A percentile compares a stretch with the other conserved stretches of the same genome.
Evolutionary conservation across 2,329 filamentous ascomycete species (phyloP).

Genomic region (Parastagonospora nodorum): DNA sequence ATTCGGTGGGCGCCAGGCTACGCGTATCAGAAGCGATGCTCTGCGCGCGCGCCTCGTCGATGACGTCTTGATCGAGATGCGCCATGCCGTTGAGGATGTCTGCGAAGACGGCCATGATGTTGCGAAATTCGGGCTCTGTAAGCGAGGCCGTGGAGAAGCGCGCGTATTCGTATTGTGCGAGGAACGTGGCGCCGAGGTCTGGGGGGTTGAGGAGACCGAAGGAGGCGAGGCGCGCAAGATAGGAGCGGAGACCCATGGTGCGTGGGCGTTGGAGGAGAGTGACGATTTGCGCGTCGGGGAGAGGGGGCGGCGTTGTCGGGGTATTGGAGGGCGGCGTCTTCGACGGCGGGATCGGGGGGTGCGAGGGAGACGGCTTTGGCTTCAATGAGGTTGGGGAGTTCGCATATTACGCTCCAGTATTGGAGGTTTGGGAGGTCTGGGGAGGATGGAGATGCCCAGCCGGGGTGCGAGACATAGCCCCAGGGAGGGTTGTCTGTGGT

Average conservation of each 20-base stretch:
- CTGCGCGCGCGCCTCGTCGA: conserved; percentile 51
- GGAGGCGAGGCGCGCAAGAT: conserved; percentile 71
- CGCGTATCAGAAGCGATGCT: conserved; percentile 33
- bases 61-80: conserved; percentile 60
- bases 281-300: conserved; percentile 69
- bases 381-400: conserved; percentile 88
- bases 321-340: conserved; percentile 22
- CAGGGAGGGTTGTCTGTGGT: conserved; percentile 63
- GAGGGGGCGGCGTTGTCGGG: conserved; percentile 38
- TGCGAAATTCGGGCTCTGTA: conserved; percentile 71
- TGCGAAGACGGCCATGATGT: conserved; percentile 84
- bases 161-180: conserved; percentile 79
- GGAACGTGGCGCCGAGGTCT: conserved; percentile 63
- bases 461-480: conserved; percentile 83
- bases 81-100: conserved; percentile 78
- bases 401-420: conserved; percentile 78
- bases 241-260: conserved; percentile 77
- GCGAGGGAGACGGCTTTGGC: conserved; percentile 89
- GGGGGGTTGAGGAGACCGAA: conserved; percentile 66
- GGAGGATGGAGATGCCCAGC: conserved; percentile 83
- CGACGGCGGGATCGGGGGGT: conserved; percentile 59
- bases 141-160: conserved; percentile 77
- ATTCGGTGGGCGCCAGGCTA: conserved; percentile 41
- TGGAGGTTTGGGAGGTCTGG: conserved; percentile 79
- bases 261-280: conserved; percentile 72